phyloP scores from a whole-genome alignment of 805 yeast genomes.

The Priceomyces fermenticarens region DNA sequence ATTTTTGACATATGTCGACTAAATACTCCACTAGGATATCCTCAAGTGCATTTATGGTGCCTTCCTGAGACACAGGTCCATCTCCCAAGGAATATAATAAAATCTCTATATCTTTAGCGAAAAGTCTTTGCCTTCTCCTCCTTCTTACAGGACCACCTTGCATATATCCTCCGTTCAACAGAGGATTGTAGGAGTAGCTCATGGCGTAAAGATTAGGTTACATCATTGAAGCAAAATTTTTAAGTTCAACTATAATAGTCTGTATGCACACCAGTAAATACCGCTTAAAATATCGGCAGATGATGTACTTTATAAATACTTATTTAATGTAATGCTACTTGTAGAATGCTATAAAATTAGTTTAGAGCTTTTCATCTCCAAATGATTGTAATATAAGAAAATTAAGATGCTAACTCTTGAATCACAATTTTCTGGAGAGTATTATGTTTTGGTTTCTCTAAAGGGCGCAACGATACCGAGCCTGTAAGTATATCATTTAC shows the following conservation, averaged over 20 bases:
- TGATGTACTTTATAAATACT: too few relatives aligned
- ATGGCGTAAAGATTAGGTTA: too few relatives aligned
- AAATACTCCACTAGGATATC: conserved; percentile 37
- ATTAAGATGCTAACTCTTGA: conserved; percentile 2
- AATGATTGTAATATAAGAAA: not conserved
- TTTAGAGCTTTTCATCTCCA: not conserved
- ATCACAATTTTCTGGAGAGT: conserved; percentile 3
- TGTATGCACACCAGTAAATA: too few relatives aligned
- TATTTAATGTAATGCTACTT: too few relatives aligned
- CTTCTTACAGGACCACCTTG: conserved; percentile 8
- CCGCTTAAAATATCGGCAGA: too few relatives aligned
- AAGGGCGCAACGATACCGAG: not conserved
- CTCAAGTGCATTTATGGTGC: conserved; percentile 37
- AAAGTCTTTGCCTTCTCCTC: conserved; percentile 33
- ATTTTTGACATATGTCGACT: conserved; percentile 31
- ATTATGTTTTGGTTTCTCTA: not conserved
- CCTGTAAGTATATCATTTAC: not conserved
- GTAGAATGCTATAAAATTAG: too few relatives aligned
- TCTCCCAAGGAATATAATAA: conserved; percentile 41
- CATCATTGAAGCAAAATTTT: too few relatives aligned
- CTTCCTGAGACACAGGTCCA: conserved; percentile 36
- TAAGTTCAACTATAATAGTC: too few relatives aligned
- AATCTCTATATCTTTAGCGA: conserved; percentile 40
- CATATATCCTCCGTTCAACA: too few relatives aligned
- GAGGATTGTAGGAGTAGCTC: too few relatives aligned